Evolutionary conservation across 225 moss, liverwort and hornwort species (phyloP).

Genomic region (Straminergon stramineum): DNA sequence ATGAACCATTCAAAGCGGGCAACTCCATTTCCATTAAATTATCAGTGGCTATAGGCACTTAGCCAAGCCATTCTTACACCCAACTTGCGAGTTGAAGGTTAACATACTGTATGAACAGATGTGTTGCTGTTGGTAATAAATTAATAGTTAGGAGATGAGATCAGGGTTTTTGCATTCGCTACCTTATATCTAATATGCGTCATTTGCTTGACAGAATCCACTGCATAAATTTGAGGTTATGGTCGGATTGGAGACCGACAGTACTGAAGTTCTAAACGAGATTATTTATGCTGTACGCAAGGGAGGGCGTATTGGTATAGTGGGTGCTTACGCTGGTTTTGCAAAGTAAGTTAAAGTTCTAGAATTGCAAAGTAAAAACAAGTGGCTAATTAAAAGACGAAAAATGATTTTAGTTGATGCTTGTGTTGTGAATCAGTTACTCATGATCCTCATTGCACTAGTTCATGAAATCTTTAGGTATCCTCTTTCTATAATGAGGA

Average conservation of each 20-base stretch:
- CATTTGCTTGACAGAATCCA: background rate
- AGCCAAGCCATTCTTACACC: background rate
- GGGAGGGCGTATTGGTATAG: constrained; percentile 51
- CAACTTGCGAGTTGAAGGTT: background rate
- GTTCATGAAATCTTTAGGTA: background rate
- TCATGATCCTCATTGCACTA: background rate
- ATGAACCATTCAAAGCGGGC: too few species aligned
- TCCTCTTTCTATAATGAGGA: background rate
- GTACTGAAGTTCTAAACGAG: constrained; percentile 66
- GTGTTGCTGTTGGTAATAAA: background rate
- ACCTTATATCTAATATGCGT: background rate
- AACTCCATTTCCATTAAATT: background rate
- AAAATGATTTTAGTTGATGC: background rate
- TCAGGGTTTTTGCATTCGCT: background rate
- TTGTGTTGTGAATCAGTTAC: background rate
- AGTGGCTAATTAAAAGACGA: background rate
- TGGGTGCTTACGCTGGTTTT: constrained; percentile 67
- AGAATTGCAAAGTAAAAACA: background rate
- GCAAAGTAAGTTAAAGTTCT: constrained; percentile 33
- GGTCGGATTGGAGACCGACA: constrained; percentile 46
- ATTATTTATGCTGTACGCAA: constrained; percentile 64
- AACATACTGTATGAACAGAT: background rate
- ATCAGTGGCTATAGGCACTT: background rate
- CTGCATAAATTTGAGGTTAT: constrained; percentile 43
- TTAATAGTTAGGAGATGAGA: background rate